phyloP scores from a whole-genome alignment of 2,329 filamentous ascomycete genomes.

The Mycogone perniciosa region DNA sequence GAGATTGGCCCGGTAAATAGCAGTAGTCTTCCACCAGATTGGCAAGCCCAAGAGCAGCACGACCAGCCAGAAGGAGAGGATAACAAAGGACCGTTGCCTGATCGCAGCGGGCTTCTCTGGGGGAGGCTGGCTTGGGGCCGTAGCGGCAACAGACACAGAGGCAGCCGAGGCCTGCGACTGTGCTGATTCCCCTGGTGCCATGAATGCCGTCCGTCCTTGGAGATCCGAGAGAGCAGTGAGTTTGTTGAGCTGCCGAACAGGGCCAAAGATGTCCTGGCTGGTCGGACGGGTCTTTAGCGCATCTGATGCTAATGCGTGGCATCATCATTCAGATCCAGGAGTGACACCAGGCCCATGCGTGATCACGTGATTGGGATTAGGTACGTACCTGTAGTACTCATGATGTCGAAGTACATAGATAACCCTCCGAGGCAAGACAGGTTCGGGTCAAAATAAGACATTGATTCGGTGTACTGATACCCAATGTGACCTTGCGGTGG shows the following conservation, averaged over 20 bases:
- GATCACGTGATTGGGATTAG: slow-evolving; percentile 5
- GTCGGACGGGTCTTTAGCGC: not conserved
- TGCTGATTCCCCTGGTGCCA: slow-evolving; percentile 10
- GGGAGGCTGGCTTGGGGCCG: slow-evolving; percentile 48
- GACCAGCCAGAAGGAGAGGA: slow-evolving; percentile 86
- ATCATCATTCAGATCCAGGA: not conserved
- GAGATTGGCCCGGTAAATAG: slow-evolving; percentile 79
- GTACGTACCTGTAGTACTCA: too few species aligned
- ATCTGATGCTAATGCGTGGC: slow-evolving; percentile 4
- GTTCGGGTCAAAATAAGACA: too few species aligned
- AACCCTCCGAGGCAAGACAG: too few species aligned
- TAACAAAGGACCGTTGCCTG: slow-evolving; percentile 64
- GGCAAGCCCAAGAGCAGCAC: slow-evolving; percentile 79
- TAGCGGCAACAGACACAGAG: slow-evolving; percentile 16
- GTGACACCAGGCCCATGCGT: not conserved
- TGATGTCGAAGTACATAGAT: too few species aligned
- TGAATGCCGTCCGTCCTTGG: slow-evolving; percentile 7
- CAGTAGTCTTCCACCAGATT: slow-evolving; percentile 93
- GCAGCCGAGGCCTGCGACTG: slow-evolving; percentile 14
- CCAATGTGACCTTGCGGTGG: too few species aligned
- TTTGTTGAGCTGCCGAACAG: not conserved
- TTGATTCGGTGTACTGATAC: too few species aligned
- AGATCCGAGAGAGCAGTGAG: not conserved
- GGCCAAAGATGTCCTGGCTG: not conserved
- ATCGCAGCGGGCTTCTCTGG: slow-evolving; percentile 67